A percentile compares a stretch with the other conserved stretches of the same genome.
Evolutionary conservation across 345 rosid genomes (phyloP).

Genomic region (Eutrema yunnanense): DNA sequence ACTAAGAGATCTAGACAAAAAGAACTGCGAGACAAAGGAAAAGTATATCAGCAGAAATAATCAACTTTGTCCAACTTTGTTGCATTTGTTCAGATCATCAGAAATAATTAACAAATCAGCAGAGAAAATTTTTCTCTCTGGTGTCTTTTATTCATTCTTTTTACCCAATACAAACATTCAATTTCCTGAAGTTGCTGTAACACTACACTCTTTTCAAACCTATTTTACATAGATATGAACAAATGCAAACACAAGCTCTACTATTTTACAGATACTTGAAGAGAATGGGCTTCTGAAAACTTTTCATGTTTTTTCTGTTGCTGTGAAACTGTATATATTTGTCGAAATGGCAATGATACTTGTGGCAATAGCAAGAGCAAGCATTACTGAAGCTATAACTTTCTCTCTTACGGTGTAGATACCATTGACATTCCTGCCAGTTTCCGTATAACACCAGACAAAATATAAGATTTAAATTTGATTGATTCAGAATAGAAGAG

Average conservation of each 20-base stretch:
- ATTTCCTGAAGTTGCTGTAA: neutral
- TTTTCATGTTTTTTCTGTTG: constrained; percentile 7
- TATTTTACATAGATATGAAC: constrained; percentile 17
- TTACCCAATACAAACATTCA: neutral
- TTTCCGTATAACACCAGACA: neutral
- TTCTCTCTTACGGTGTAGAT: constrained; percentile 39
- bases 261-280: constrained; percentile 8
- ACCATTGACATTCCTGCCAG: constrained; percentile 39
- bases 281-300: neutral
- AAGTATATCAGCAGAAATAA: too few relatives aligned
- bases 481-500: neutral
- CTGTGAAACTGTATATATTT: constrained; percentile 26
- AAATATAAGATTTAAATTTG: neutral
- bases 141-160: neutral
- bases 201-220: constrained; percentile 2
- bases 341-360: constrained; percentile 39
- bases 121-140: neutral
- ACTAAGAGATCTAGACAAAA: too few relatives aligned
- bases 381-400: constrained; percentile 34
- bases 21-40: too few relatives aligned
- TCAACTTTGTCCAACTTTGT: too few relatives aligned
- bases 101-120: neutral
- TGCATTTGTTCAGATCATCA: neutral
- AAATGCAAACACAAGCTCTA: neutral
- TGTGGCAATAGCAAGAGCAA: constrained; percentile 35